Base-by-base conservation (phyloP, 2,329 filamentous ascomycete genomes). In the Penicillium polonicum region DNA sequence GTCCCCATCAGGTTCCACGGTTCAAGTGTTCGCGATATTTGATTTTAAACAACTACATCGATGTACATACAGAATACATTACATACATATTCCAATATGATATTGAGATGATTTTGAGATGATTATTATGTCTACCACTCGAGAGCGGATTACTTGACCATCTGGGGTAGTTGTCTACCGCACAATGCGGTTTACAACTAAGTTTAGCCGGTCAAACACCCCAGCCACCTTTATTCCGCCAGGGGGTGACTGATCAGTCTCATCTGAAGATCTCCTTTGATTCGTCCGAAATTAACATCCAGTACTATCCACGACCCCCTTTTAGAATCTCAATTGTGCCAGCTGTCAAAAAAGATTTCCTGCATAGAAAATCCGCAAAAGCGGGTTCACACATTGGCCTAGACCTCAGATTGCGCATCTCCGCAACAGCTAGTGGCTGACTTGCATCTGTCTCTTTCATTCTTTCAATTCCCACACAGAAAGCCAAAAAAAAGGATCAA, bases 151-250 rank as follows among this genome's bases (percentile, higher is more conserved):
- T 13, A 4, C n/a, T 51, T 43, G 19, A 25, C 49, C 29, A 12
- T 46, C 8, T 23, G 29, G 31, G 13, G 17, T 42, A 27, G 25
- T 39, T 33, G 3, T 42, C 43, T n/a, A 10, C 23, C 27, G 17
- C 44, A 49, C 27, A 55, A 55, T 49, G 44, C 12, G 3, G 43
- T 27, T 27, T 19, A 13, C 19, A 21, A 27, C 44, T 21, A 55
- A 55, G 36, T 55, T 55, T 9, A 49, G 52, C 44, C 23, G 35
- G 35, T 17, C 25, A 43, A n/a, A 44, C 41, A 50, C 23, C 48
- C 65, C 65, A 68, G 66, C 66, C 66, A 67, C 66, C 64, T 54
- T 64, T 36, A 49, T 65, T 62, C 56, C 46, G 9, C 52, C 39
- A 55, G 44, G 52, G 50, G 52, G 15, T 33, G 45, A 44, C 25